These are phyloP conservation scores for Dactylella cylindrospora DNA, from an alignment of 2,329 filamentous ascomycete species.

Conservation along the genomic window DNA sequence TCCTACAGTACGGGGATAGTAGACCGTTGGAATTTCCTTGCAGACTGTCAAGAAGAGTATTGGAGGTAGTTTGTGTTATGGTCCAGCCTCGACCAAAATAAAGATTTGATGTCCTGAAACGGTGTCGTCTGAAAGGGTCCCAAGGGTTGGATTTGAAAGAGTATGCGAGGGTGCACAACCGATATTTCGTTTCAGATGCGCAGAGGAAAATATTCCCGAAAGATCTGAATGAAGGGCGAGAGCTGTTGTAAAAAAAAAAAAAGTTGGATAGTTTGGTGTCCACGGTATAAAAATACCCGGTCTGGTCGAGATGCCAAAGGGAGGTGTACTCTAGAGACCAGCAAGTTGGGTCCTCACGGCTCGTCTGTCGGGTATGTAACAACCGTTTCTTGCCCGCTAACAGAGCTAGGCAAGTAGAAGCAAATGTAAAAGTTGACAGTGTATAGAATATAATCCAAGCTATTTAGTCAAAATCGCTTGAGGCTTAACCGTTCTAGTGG, in stretches of 20 bases:
- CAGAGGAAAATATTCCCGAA: conserved; percentile 10
- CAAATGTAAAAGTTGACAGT: too few species aligned
- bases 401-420: too few species aligned
- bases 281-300: too few species aligned
- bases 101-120: conserved; percentile 5
- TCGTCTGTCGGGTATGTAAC: too few species aligned
- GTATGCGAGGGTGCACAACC: conserved; percentile 21
- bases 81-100: conserved; percentile 2
- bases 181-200: conserved; percentile 26
- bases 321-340: too few species aligned
- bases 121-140: conserved; percentile 2
- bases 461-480: too few species aligned
- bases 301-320: too few species aligned
- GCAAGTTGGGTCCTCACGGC: too few species aligned
- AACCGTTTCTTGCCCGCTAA: too few species aligned
- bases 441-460: too few species aligned
- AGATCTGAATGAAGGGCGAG: conserved; percentile 5
- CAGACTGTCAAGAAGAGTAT: neutral
- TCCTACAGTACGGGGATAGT: neutral
- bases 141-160: conserved; percentile 20
- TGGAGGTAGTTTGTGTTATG: conserved; percentile 2
- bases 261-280: too few species aligned
- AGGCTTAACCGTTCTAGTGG: too few species aligned
- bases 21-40: neutral
- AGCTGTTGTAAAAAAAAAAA: conserved; percentile 21